A percentile compares a stretch with the other conserved stretches of the same genome.
These are phyloP conservation scores for Pichia californica DNA, from an alignment of 805 yeast genomes.

Conservation along the genomic window DNA sequence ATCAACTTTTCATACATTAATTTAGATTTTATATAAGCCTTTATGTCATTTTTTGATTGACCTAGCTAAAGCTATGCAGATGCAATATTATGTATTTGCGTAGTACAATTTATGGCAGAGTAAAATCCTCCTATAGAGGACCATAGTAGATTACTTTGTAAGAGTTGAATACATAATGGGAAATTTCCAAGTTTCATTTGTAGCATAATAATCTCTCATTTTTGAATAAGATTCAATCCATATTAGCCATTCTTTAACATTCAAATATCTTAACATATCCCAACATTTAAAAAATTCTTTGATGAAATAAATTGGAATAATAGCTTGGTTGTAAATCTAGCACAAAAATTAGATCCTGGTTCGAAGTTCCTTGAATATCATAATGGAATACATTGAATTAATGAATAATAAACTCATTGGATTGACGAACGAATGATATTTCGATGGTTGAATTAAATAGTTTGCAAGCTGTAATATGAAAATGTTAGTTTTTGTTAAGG, in stretches of 20 bases:
- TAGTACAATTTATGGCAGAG: slow-evolving; percentile 16
- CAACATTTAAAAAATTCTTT: slow-evolving; percentile 19
- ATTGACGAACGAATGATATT: no score
- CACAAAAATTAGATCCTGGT: no score
- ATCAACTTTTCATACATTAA: slow-evolving; percentile 18
- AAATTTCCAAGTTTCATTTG: slow-evolving; percentile 43
- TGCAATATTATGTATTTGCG: slow-evolving; percentile 24
- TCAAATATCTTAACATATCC: slow-evolving; percentile 19
- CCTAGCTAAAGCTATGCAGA: slow-evolving; percentile 21
- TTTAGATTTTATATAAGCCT: slow-evolving; percentile 16
- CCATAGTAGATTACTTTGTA: slow-evolving; percentile 26
- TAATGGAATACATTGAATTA: no score
- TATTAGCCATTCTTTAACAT: slow-evolving; percentile 49
- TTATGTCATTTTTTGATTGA: slow-evolving; percentile 9
- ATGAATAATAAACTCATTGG: no score
- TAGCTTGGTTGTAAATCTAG: no score
- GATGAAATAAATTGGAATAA: no score
- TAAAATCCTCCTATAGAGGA: slow-evolving; percentile 16
- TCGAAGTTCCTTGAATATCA: no score
- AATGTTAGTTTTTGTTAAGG: no score
- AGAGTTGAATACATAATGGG: slow-evolving; percentile 18
- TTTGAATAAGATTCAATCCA: slow-evolving; percentile 74
- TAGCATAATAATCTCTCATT: slow-evolving; percentile 68
- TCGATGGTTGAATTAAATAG: no score
- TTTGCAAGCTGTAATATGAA: no score